These are phyloP conservation scores for Pachysandra terminalis DNA, from an alignment of 164 flowering plant genomes.

Conservation along the genomic window DNA sequence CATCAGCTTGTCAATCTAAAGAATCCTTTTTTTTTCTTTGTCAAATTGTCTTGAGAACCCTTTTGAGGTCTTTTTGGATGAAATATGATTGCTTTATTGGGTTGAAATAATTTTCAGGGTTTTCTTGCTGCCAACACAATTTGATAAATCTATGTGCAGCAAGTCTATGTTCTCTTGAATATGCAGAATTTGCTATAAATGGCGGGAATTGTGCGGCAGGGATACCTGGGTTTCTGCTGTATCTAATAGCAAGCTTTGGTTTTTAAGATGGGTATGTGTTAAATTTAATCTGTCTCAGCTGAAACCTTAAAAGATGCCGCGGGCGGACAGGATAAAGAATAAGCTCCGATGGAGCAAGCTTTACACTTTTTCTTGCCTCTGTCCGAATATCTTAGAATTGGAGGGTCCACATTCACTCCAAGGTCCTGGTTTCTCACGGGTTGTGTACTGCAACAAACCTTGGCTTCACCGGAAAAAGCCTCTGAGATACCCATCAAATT, in stretches of 20 bases:
- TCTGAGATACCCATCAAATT: slow-evolving; percentile 58
- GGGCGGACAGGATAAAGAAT: slow-evolving; percentile 52
- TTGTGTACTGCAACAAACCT: slow-evolving; percentile 75
- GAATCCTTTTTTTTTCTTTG: too few species aligned
- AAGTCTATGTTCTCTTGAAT: neutral
- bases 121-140: neutral
- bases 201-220: neutral
- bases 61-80: too few species aligned
- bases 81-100: neutral
- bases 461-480: slow-evolving; percentile 54
- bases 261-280: too few species aligned
- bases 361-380: slow-evolving; percentile 55
- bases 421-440: slow-evolving; percentile 78
- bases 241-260: neutral
- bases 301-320: slow-evolving; percentile 33
- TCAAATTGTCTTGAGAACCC: too few species aligned
- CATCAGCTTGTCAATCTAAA: too few species aligned
- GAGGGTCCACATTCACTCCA: slow-evolving; percentile 45
- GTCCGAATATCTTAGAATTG: slow-evolving; percentile 23
- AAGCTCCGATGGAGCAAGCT: slow-evolving; percentile 53
- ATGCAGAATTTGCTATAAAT: neutral
- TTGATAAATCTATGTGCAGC: neutral
- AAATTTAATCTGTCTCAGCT: neutral
- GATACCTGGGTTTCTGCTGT: neutral
- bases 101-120: neutral